Percentiles rank a stretch among this genome's conserved stretches.
Evolutionary conservation across 2,329 filamentous ascomycete genomes (phyloP).

Genomic region (Beauveria bassiana): DNA sequence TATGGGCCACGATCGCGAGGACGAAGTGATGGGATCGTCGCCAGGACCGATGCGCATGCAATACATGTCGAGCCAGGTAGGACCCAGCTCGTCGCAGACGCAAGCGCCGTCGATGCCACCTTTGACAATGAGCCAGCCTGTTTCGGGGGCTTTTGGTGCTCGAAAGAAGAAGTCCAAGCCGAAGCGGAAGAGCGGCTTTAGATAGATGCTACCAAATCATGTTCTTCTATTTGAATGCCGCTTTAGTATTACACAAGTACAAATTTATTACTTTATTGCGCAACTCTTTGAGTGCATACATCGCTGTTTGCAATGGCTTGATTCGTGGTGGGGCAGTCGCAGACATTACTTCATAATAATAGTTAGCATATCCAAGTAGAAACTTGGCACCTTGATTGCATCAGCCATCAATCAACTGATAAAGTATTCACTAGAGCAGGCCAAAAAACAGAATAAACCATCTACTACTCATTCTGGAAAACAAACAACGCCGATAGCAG

Average conservation of each 20-base stretch:
- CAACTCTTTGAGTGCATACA: background rate
- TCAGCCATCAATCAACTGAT: background rate
- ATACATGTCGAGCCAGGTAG: constrained; percentile 29
- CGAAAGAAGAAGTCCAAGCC: constrained; percentile 28
- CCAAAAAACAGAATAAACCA: background rate
- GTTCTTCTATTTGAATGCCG: background rate
- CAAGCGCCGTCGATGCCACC: constrained; percentile 21
- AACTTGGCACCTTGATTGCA: background rate
- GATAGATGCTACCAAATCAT: background rate
- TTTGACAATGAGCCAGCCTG: constrained; percentile 38
- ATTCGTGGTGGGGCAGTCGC: background rate
- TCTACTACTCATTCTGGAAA: background rate
- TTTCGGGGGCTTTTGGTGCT: constrained; percentile 38
- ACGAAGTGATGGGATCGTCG: constrained; percentile 8
- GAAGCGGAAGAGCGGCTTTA: constrained; percentile 13
- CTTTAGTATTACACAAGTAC: background rate
- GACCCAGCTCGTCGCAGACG: constrained; percentile 27
- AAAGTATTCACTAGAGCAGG: background rate
- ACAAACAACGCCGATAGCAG: background rate
- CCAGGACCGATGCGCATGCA: constrained; percentile 18
- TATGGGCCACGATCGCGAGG: constrained; percentile 6
- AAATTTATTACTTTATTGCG: background rate
- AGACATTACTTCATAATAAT: background rate
- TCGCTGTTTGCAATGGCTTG: background rate
- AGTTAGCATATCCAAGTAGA: background rate